Evolutionary conservation across 345 rosid species (phyloP).

Genomic region (Eucalyptus leucophloia): DNA sequence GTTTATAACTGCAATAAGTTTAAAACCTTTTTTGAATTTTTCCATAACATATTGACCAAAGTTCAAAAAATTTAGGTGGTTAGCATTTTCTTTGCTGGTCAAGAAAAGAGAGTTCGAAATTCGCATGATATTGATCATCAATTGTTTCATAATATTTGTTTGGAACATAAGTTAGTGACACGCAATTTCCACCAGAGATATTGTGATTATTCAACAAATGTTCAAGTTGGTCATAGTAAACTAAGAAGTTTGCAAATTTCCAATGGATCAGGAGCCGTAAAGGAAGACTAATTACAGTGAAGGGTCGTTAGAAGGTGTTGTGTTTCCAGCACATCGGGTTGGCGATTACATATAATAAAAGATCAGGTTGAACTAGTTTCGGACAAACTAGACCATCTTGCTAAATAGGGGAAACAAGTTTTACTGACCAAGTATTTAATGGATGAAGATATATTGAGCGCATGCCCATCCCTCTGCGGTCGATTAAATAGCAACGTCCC

Average conservation of each 20-base stretch:
- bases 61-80: not conserved
- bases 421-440: not conserved
- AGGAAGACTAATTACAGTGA: not conserved
- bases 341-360: not conserved
- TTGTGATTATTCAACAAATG: not conserved
- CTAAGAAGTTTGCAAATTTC: too few relatives aligned
- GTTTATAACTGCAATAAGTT: too few relatives aligned
- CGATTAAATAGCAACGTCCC: too few relatives aligned
- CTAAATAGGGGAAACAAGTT: not conserved
- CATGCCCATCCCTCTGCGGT: accelerated
- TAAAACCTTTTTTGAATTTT: too few relatives aligned
- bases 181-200: not conserved
- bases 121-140: not conserved
- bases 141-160: not conserved
- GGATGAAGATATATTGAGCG: not conserved
- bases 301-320: not conserved
- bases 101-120: not conserved
- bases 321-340: not conserved
- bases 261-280: not conserved
- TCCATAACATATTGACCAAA: not conserved
- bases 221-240: not conserved
- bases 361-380: not conserved
- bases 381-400: not conserved
- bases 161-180: not conserved
- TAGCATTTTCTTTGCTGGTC: not conserved